A percentile compares a stretch with the other conserved stretches of the same genome.
Conservation (phyloP, 345 rosid genomes). For the Balakata baccata region DNA sequence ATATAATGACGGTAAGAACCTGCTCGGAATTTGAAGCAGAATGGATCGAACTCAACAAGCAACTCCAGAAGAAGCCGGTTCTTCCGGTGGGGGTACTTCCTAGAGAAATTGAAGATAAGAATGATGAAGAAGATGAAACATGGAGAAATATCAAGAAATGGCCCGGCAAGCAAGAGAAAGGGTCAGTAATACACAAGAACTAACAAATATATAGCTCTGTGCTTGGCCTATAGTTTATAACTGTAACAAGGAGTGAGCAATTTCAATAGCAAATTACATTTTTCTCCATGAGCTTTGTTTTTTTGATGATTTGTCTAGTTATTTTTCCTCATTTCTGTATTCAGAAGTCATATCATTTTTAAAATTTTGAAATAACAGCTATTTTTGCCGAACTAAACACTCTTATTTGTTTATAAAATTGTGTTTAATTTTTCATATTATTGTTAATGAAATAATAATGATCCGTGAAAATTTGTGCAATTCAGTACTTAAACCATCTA, state of each 20-base stretch:
- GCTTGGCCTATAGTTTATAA: background rate
- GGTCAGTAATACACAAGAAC: background rate
- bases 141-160: constrained; percentile 10
- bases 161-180: background rate
- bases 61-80: constrained; percentile 2
- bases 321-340: background rate
- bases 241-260: background rate
- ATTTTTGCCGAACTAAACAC: too few relatives aligned
- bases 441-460: too few relatives aligned
- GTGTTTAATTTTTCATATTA: too few relatives aligned
- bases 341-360: too few relatives aligned
- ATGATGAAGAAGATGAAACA: too few relatives aligned
- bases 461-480: too few relatives aligned
- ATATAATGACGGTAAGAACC: background rate
- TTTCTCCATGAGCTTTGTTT: background rate
- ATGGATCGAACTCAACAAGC: too few relatives aligned
- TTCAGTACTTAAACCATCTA: too few relatives aligned
- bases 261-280: background rate
- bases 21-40: constrained; percentile 7
- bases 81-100: background rate
- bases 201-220: too few relatives aligned
- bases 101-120: background rate
- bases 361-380: too few relatives aligned
- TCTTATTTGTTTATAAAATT: too few relatives aligned
- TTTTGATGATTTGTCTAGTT: background rate